phyloP scores from a whole-genome alignment of 768 basidiomycete species.

The Kwoniella sp. region DNA sequence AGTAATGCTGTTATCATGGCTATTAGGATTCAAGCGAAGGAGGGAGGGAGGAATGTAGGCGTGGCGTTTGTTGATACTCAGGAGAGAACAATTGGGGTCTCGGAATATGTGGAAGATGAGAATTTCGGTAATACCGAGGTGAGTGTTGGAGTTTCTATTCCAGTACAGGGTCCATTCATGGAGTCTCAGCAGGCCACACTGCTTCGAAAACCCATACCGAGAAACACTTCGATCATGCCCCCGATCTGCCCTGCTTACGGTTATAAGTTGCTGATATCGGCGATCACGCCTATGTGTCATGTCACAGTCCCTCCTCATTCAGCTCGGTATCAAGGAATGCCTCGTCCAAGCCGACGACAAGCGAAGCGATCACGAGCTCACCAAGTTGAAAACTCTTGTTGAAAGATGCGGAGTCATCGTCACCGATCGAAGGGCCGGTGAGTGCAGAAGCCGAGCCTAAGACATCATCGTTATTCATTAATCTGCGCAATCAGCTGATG shows the following conservation, averaged over 20 bases:
- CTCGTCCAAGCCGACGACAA: slow-evolving; percentile 63
- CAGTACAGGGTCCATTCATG: too few species aligned
- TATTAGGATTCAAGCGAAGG: slow-evolving; percentile 68
- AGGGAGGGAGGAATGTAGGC: slow-evolving; percentile 69
- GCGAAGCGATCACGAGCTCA: slow-evolving; percentile 71
- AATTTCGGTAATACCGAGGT: slow-evolving; percentile 95
- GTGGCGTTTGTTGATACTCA: slow-evolving; percentile 91
- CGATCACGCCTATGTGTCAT: too few species aligned
- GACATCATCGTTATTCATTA: background rate
- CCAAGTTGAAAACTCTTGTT: slow-evolving; percentile 79
- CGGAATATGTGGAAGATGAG: slow-evolving; percentile 92
- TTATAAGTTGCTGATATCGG: too few species aligned
- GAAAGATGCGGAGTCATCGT: slow-evolving; percentile 89
- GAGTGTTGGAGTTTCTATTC: slow-evolving; percentile 13
- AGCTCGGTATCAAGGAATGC: slow-evolving; percentile 96
- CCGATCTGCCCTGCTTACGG: too few species aligned
- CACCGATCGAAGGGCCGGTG: slow-evolving; percentile 85
- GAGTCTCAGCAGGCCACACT: too few species aligned
- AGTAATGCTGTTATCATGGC: slow-evolving; percentile 87
- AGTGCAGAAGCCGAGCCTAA: too few species aligned
- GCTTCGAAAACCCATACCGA: too few species aligned
- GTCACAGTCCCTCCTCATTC: slow-evolving; percentile 85
- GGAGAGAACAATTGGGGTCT: slow-evolving; percentile 77
- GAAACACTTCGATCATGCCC: too few species aligned
- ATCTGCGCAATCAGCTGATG: background rate